Conservation (phyloP, 768 basidiomycete species). For the Phanerodontia chrysosporium region DNA sequence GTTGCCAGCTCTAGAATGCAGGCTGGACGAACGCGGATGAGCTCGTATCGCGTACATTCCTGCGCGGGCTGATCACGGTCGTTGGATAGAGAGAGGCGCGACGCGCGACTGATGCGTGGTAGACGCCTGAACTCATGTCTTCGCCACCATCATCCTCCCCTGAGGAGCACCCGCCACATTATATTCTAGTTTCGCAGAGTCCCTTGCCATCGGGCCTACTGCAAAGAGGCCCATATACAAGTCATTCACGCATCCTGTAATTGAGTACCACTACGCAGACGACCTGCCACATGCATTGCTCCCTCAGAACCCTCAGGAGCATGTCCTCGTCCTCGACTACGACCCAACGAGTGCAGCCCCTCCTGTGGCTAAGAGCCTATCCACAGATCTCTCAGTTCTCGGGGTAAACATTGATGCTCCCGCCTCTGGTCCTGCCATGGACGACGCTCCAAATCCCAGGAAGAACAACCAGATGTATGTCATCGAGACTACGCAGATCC, state of each 20-base stretch:
- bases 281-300: slow-evolving; percentile 67
- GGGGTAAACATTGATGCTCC: slow-evolving; percentile 70
- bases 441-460: slow-evolving; percentile 22
- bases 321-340: slow-evolving; percentile 71
- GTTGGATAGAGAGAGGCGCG: neutral
- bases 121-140: neutral
- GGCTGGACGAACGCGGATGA: neutral
- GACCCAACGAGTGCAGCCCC: slow-evolving; percentile 37
- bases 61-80: neutral
- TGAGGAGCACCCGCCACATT: slow-evolving; percentile 47
- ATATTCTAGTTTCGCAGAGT: slow-evolving; percentile 63
- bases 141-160: neutral
- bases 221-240: slow-evolving; percentile 21
- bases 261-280: slow-evolving; percentile 81
- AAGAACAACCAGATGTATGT: slow-evolving; percentile 70
- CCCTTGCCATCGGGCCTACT: slow-evolving; percentile 37
- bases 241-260: slow-evolving; percentile 60
- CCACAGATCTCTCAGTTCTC: slow-evolving; percentile 43
- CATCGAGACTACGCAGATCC: slow-evolving; percentile 53
- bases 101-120: neutral
- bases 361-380: slow-evolving; percentile 51
- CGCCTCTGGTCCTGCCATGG: slow-evolving; percentile 55
- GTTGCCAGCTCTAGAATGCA: neutral
- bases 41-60: too few species aligned
- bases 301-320: slow-evolving; percentile 57